A percentile compares a stretch with the other conserved stretches of the same genome.
Conservation (phyloP, 495 filamentous ascomycete species). For the Aspergillus ellipticus region DNA sequence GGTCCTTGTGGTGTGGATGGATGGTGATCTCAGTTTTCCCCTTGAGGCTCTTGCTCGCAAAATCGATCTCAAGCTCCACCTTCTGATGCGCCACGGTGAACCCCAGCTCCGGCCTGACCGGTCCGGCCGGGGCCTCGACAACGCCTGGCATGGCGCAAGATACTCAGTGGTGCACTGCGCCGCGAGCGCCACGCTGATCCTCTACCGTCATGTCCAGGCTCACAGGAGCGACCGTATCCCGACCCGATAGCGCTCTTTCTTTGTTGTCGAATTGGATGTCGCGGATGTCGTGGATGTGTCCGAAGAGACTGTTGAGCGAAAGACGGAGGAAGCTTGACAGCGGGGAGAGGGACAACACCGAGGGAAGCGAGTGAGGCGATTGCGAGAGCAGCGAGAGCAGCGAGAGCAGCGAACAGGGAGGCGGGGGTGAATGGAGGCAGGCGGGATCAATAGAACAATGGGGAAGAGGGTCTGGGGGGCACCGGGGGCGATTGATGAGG, state of each 20-base stretch:
- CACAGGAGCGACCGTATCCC: constrained; percentile 13
- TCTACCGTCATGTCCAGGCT: constrained; percentile 42
- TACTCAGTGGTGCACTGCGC: constrained; percentile 42
- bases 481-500: neutral
- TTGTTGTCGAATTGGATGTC: neutral
- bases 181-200: constrained; percentile 35
- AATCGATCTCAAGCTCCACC: constrained; percentile 84
- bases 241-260: neutral
- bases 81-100: constrained; percentile 75
- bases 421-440: neutral
- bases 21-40: constrained; percentile 80
- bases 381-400: neutral
- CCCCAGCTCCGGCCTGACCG: constrained; percentile 37
- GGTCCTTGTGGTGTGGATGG: constrained; percentile 60
- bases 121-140: constrained; percentile 35
- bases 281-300: neutral
- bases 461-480: neutral
- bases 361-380: neutral
- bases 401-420: neutral
- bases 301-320: neutral
- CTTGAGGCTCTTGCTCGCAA: constrained; percentile 66
- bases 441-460: neutral
- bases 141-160: constrained; percentile 45
- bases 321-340: neutral
- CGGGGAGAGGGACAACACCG: neutral